phyloP scores from a whole-genome alignment of 192 early-diverging fungal genomes.

The Chytriomyces sp. region DNA sequence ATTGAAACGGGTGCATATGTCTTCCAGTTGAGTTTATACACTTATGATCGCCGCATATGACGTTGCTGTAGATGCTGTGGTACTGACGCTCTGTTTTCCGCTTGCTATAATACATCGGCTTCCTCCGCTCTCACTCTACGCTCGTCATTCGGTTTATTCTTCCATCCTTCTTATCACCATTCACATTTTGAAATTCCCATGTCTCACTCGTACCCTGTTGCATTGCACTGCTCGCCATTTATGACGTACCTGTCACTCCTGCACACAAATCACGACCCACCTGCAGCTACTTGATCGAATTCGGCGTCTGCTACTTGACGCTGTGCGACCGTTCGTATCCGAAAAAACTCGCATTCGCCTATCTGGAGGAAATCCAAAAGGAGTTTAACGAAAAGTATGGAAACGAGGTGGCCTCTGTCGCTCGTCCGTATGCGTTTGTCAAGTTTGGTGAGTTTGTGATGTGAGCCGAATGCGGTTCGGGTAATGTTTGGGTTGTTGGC shows the following conservation, averaged over 20 bases:
- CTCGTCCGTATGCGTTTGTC: slow-evolving; percentile 96
- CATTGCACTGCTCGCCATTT: not conserved
- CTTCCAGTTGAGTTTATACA: slow-evolving; percentile 70
- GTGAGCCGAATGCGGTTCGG: not conserved
- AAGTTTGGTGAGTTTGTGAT: slow-evolving; percentile 74
- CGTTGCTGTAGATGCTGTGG: not conserved
- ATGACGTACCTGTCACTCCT: not conserved
- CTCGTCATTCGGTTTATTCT: no score
- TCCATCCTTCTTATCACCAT: no score
- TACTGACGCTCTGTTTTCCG: slow-evolving; percentile 11
- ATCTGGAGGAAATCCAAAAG: slow-evolving; percentile 90
- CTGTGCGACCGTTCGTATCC: slow-evolving; percentile 94
- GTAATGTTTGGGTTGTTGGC: slow-evolving; percentile 11
- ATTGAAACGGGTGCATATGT: slow-evolving; percentile 87
- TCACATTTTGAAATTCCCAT: no score
- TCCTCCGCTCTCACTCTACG: no score
- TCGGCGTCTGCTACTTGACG: slow-evolving; percentile 90
- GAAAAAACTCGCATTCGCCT: slow-evolving; percentile 85
- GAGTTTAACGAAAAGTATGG: slow-evolving; percentile 95
- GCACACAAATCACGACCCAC: no score
- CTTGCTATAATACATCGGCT: no score
- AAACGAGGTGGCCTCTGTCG: slow-evolving; percentile 80
- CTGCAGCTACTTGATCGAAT: slow-evolving; percentile 87
- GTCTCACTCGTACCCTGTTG: not conserved
- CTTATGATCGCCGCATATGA: not conserved